Evolutionary conservation across 371 early-diverging fungal species (phyloP).

Genomic region (Syncephalastrum monosporum): DNA sequence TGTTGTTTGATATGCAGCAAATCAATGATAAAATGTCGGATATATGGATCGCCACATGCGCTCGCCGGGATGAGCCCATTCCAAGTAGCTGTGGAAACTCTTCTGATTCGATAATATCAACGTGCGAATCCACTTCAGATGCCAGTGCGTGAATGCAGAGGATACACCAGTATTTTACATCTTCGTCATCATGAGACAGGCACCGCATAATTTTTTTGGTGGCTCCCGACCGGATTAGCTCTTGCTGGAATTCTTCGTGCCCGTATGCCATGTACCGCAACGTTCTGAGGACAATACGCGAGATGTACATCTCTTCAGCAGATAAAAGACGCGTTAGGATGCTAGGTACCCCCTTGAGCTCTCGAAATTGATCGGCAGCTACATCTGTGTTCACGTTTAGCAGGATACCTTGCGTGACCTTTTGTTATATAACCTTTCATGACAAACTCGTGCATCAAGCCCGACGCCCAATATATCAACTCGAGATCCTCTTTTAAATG

Average conservation of each 20-base stretch:
- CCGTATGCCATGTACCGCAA: constrained; percentile 70
- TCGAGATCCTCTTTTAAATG: constrained; percentile 65
- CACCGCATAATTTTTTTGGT: constrained; percentile 62
- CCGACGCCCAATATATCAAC: constrained; percentile 80
- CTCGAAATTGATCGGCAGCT: constrained; percentile 56
- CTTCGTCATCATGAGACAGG: constrained; percentile 70
- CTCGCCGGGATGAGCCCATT: constrained; percentile 31
- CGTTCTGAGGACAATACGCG: constrained; percentile 67
- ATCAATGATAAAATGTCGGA: constrained; percentile 45
- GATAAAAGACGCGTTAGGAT: constrained; percentile 56
- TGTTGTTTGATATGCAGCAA: constrained; percentile 35
- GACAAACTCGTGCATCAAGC: constrained; percentile 80
- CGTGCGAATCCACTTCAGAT: constrained; percentile 36
- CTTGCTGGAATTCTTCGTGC: constrained; percentile 48
- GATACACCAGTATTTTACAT: constrained; percentile 75
- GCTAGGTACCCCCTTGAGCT: constrained; percentile 60
- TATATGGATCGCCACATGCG: constrained; percentile 37
- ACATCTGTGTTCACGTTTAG: constrained; percentile 30
- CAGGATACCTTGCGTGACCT: not conserved
- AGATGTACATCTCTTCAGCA: constrained; percentile 68
- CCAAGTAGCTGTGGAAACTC: constrained; percentile 42
- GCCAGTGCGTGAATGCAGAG: constrained; percentile 56
- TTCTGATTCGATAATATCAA: constrained; percentile 34
- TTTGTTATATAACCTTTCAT: constrained; percentile 48
- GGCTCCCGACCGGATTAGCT: constrained; percentile 62